A percentile compares a stretch with the other conserved stretches of the same genome.
These are phyloP conservation scores for Ceratocystis cubensis DNA, from an alignment of 2,329 filamentous ascomycete genomes.

Conservation along the genomic window DNA sequence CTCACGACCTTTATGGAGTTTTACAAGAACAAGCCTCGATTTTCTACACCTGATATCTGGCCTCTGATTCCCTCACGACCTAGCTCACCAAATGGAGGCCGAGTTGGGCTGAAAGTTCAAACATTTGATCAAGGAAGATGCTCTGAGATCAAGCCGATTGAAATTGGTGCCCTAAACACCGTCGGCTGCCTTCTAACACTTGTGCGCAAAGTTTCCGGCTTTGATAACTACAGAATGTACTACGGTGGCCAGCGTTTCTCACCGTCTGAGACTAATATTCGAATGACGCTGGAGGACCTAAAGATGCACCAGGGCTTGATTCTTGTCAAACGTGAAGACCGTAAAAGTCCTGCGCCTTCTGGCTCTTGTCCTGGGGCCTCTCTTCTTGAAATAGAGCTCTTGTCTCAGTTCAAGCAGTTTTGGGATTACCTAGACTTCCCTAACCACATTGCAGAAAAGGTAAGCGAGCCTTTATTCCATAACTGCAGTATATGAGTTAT, in stretches of 20 bases:
- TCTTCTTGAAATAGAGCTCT: conserved; percentile 63
- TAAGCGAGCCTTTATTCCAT: conserved; percentile 27
- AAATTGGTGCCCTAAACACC: conserved; percentile 59
- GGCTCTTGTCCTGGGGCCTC: conserved; percentile 37
- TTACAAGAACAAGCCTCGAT: conserved; percentile 48
- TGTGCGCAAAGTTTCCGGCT: conserved; percentile 57
- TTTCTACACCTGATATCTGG: conserved; percentile 45
- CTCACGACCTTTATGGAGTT: conserved; percentile 54
- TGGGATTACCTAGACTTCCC: conserved; percentile 69
- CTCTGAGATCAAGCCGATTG: conserved; percentile 48
- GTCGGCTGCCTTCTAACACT: conserved; percentile 55
- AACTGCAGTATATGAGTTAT: conserved; percentile 22
- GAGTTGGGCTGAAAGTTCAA: conserved; percentile 59
- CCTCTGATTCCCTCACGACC: conserved; percentile 40
- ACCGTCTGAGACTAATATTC: conserved; percentile 45
- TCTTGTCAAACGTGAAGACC: conserved; percentile 46
- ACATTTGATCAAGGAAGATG: conserved; percentile 51
- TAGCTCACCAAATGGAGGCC: conserved; percentile 46
- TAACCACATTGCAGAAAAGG: conserved; percentile 55
- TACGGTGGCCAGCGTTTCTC: conserved; percentile 54
- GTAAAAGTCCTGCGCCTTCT: conserved; percentile 32
- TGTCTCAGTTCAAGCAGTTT: conserved; percentile 70
- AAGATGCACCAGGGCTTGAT: conserved; percentile 52
- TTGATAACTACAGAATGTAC: conserved; percentile 63
- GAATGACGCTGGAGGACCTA: conserved; percentile 55